phyloP scores from a whole-genome alignment of 495 filamentous ascomycete species.

The Tuber indicum region DNA sequence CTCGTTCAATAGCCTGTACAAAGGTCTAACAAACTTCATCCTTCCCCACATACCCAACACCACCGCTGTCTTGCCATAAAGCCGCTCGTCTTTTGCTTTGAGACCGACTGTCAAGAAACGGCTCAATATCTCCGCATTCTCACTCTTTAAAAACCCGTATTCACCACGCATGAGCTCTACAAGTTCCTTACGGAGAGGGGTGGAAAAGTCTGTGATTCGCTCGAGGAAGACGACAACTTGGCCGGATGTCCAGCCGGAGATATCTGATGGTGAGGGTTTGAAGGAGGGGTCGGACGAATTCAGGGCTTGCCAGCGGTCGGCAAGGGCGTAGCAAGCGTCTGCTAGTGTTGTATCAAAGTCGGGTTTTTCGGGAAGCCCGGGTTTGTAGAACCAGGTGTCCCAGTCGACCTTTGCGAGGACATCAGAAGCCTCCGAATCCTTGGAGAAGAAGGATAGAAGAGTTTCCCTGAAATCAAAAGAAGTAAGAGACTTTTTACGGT shows the following conservation, averaged over 20 bases:
- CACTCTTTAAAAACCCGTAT: conserved; percentile 61
- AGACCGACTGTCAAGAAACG: conserved; percentile 74
- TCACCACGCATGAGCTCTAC: conserved; percentile 61
- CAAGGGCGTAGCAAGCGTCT: conserved; percentile 74
- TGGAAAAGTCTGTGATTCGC: conserved; percentile 57
- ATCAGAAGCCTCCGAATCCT: conserved; percentile 59
- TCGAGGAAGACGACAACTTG: conserved; percentile 89
- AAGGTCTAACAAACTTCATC: conserved; percentile 92
- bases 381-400: conserved; percentile 77
- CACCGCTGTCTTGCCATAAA: conserved; percentile 63
- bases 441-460: conserved; percentile 72
- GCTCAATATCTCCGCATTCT: conserved; percentile 77
- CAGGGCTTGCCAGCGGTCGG: conserved; percentile 61
- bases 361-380: conserved; percentile 83
- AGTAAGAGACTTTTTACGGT: conserved; percentile 72
- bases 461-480: conserved; percentile 89
- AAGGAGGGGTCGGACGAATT: conserved; percentile 48
- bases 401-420: conserved; percentile 70
- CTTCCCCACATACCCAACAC: conserved; percentile 75
- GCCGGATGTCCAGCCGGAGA: conserved; percentile 67
- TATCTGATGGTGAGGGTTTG: conserved; percentile 60
- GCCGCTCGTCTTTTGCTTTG: conserved; percentile 58
- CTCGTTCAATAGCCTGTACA: conserved; percentile 67
- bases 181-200: conserved; percentile 55
- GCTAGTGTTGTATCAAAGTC: conserved; percentile 82